These are phyloP conservation scores for Annona cherimola DNA, from an alignment of 164 flowering plant genomes.

Conservation along the genomic window DNA sequence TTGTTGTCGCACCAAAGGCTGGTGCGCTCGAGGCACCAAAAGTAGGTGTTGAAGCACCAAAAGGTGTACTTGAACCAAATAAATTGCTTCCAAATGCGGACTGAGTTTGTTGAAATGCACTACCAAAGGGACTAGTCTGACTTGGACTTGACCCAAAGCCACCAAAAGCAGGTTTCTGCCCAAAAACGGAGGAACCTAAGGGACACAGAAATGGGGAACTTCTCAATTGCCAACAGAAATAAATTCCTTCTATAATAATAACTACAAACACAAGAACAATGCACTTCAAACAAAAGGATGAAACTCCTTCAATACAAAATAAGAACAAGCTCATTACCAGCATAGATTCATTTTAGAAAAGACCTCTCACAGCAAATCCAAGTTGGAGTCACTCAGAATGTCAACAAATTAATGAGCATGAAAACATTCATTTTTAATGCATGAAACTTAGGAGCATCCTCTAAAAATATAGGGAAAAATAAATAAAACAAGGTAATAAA, in stretches of 20 bases:
- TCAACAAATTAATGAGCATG: too few relatives aligned
- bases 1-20: constrained; percentile 48
- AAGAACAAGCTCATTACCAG: background rate
- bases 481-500: too few relatives aligned
- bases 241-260: too few relatives aligned
- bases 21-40: constrained; percentile 64
- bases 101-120: constrained; percentile 76
- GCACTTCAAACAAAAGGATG: background rate
- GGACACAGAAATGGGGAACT: background rate
- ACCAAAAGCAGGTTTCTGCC: constrained; percentile 85
- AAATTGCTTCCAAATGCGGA: constrained; percentile 71
- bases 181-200: constrained; percentile 68
- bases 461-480: too few relatives aligned
- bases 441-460: too few relatives aligned
- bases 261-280: background rate
- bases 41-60: constrained; percentile 57
- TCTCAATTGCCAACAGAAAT: background rate
- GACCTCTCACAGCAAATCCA: background rate
- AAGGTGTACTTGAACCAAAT: constrained; percentile 66
- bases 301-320: background rate
- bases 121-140: constrained; percentile 85
- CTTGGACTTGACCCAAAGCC: constrained; percentile 73
- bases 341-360: background rate
- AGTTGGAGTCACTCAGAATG: too few relatives aligned
- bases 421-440: too few relatives aligned